phyloP scores from a whole-genome alignment of 2,329 filamentous ascomycete genomes.

The Mycocentrospora acerina region DNA sequence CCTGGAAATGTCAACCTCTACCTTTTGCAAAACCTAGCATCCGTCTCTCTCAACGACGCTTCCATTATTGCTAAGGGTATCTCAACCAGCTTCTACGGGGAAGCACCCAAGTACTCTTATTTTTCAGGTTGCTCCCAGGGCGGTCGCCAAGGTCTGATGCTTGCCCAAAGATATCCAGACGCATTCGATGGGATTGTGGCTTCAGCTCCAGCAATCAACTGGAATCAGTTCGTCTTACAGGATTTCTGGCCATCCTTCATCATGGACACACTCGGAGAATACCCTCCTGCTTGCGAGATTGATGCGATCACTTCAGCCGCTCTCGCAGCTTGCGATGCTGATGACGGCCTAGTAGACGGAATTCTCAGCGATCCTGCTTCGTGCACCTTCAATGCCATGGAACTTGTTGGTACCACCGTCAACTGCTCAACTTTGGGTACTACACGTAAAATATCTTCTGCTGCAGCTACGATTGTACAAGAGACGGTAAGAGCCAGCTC shows the following conservation, averaged over 20 bases:
- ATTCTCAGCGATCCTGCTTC: slow-evolving; percentile 19
- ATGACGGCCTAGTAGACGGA: slow-evolving; percentile 22
- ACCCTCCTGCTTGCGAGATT: slow-evolving; percentile 20
- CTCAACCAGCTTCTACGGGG: slow-evolving; percentile 28
- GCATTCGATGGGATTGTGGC: slow-evolving; percentile 34
- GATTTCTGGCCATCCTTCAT: slow-evolving; percentile 18
- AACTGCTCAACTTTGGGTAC: slow-evolving; percentile 3
- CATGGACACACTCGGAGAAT: slow-evolving; percentile 16
- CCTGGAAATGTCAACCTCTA: slow-evolving; percentile 22
- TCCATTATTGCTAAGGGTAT: slow-evolving; percentile 8
- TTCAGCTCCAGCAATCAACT: slow-evolving; percentile 25
- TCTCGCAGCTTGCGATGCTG: slow-evolving; percentile 20
- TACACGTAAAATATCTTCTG: neutral
- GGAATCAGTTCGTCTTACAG: slow-evolving; percentile 9
- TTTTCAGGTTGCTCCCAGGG: slow-evolving; percentile 39
- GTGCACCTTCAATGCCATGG: slow-evolving; percentile 23
- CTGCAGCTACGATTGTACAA: too few relatives aligned
- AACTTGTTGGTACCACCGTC: slow-evolving; percentile 8
- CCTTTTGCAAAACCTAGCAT: slow-evolving; percentile 37
- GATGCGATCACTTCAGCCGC: slow-evolving; percentile 20
- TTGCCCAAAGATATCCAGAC: slow-evolving; percentile 33
- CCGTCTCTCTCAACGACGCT: slow-evolving; percentile 33
- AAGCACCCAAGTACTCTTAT: slow-evolving; percentile 31
- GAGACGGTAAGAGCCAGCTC: too few relatives aligned
- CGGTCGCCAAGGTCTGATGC: slow-evolving; percentile 32